Percentiles rank a stretch among this genome's conserved stretches.
Evolutionary conservation across 2,329 filamentous ascomycete genomes (phyloP).

Genomic region (Colletotrichum sp.): DNA sequence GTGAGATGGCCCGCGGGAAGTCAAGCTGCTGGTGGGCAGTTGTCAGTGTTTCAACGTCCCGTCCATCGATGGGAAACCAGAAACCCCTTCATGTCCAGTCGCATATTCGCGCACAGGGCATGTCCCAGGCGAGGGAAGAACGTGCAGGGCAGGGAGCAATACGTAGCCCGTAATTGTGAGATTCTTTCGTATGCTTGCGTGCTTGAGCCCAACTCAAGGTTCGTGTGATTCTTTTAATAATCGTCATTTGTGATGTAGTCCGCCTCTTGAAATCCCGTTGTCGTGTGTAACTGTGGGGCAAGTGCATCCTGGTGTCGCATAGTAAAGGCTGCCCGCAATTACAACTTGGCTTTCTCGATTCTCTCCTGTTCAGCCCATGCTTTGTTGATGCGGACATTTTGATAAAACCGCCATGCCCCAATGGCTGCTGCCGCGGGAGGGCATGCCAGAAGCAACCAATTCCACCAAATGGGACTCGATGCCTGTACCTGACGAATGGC

Average conservation of each 20-base stretch:
- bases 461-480: slow-evolving; percentile 83
- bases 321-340: not conserved
- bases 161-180: not conserved
- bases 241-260: not conserved
- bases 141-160: not conserved
- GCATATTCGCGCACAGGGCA: not conserved
- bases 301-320: not conserved
- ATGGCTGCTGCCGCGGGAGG: slow-evolving; percentile 76
- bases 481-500: slow-evolving; percentile 68
- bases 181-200: not conserved
- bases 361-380: slow-evolving; percentile 69
- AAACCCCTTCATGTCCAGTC: not conserved
- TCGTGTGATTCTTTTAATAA: not conserved
- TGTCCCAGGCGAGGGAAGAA: not conserved
- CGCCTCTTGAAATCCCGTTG: not conserved
- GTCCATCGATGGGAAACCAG: not conserved
- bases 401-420: slow-evolving; percentile 74
- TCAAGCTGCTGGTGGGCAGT: not conserved
- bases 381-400: slow-evolving; percentile 73
- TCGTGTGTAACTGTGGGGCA: not conserved
- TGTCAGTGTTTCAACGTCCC: not conserved
- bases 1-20: not conserved
- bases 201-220: not conserved
- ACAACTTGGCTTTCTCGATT: slow-evolving; percentile 50
- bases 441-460: slow-evolving; percentile 69